Evolutionary conservation across 371 early-diverging fungal species (phyloP), one percentile per base, ranked within the genome.

Genomic region (Mucor irregularis): DNA sequence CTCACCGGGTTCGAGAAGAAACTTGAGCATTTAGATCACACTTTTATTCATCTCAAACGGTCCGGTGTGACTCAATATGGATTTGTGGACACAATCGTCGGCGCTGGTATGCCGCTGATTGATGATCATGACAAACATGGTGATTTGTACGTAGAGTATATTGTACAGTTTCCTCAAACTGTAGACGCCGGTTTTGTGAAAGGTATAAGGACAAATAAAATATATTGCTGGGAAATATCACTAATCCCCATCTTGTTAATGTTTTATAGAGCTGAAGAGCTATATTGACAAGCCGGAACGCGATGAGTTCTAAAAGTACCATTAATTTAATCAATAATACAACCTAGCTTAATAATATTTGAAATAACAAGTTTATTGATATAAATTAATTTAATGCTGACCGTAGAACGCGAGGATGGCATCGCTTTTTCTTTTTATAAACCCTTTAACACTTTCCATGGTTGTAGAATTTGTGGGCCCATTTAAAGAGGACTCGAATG

Each of bases 341-440:
- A n/a, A n/a, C n/a, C n/a, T n/a, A n/a, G n/a, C n/a, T n/a, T n/a
- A n/a, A n/a, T n/a, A n/a, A n/a, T n/a, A n/a, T n/a, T n/a, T n/a
- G n/a, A n/a, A n/a, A n/a, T n/a, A 14, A 37, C 37, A 5, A 11
- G 17, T 10, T 42, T 1, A 42, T 42, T 42, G 11, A 42, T 42
- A 4, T 42, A 5, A 1, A 6, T 11, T 13, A 6, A 4, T 0
- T 43, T 43, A 11, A 28, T 49, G n/a, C n/a, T 56, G 40, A 33
- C 49, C 40, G 29, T 53, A 60, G 37, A 53, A 60, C 11, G 22
- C 26, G 5, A 60, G 10, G 1, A 60, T 34, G 10, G 47, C 48
- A 29, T 31, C 22, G 28, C 40, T 39, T 22, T 60, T 60, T 53
- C 13, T 53, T 26, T 31, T 35, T 26, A 60, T 60, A 25, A 53